Conservation (phyloP, 345 rosid species). For the Anacardium occidentale region DNA sequence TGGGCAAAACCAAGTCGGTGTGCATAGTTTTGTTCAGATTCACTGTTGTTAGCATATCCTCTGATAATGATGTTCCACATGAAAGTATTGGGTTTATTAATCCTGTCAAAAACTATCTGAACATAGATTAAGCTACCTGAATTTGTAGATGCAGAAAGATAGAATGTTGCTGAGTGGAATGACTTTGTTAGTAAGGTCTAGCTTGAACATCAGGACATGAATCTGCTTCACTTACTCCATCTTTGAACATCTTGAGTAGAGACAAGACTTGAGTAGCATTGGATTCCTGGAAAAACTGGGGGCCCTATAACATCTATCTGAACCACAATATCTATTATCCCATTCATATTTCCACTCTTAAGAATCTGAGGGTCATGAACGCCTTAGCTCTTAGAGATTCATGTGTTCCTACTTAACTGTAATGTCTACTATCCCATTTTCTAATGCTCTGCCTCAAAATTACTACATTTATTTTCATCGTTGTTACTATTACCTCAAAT, state of each 20-base stretch:
- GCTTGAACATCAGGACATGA: slow-evolving; percentile 59
- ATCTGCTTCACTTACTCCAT: slow-evolving; percentile 51
- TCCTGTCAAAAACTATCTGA: slow-evolving; percentile 41
- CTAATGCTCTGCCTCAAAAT: not conserved
- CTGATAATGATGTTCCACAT: slow-evolving; percentile 68
- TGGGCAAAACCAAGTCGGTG: too few relatives aligned
- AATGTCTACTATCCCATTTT: not conserved
- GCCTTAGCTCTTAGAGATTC: slow-evolving; percentile 3
- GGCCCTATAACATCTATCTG: not conserved
- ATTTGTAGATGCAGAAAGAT: slow-evolving; percentile 35
- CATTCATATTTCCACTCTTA: not conserved
- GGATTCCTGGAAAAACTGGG: slow-evolving; percentile 16
- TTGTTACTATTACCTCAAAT: not conserved
- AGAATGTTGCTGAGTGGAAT: slow-evolving; percentile 45
- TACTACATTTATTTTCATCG: not conserved
- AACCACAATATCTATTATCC: too few relatives aligned
- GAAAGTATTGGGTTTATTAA: slow-evolving; percentile 44
- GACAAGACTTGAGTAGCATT: slow-evolving; percentile 29
- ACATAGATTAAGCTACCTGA: slow-evolving; percentile 47
- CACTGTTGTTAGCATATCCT: slow-evolving; percentile 41
- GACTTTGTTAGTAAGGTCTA: slow-evolving; percentile 39
- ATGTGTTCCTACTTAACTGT: not conserved
- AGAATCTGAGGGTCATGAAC: slow-evolving; percentile 5
- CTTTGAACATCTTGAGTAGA: slow-evolving; percentile 52
- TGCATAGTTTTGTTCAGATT: slow-evolving; percentile 47